Conservation (phyloP, 352 stramenopile species). For the Phytopythium aichiense region DNA sequence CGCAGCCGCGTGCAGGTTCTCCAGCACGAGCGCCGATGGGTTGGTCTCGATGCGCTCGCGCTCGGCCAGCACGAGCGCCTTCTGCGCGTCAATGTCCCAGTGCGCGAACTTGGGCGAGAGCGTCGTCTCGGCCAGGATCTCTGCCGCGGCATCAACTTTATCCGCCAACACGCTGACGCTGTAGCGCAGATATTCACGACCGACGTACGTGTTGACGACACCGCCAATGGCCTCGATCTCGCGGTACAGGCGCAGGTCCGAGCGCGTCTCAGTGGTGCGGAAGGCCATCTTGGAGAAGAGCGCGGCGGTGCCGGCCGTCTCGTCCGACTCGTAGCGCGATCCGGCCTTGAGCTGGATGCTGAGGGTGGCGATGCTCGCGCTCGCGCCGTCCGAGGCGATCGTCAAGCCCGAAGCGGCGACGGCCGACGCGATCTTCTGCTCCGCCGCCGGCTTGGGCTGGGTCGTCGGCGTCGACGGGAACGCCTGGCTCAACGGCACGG, state of each 20-base stretch:
- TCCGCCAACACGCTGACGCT: constrained; percentile 72
- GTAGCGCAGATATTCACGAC: constrained; percentile 77
- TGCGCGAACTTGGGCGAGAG: constrained; percentile 69
- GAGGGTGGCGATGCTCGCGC: constrained; percentile 50
- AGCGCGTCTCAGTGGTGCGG: constrained; percentile 63
- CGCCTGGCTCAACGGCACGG: constrained; percentile 55
- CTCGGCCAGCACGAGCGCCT: constrained; percentile 59
- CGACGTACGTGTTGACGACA: constrained; percentile 47
- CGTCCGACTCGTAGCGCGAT: constrained; percentile 59
- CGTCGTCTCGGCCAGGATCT: constrained; percentile 79
- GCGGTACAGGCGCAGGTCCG: constrained; percentile 77
- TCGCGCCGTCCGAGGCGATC: constrained; percentile 55
- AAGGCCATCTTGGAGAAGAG: constrained; percentile 84
- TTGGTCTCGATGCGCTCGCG: constrained; percentile 35
- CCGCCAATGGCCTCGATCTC: constrained; percentile 81
- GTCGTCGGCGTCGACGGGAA: constrained; percentile 48
- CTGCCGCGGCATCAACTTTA: constrained; percentile 53
- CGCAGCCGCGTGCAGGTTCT: constrained; percentile 65
- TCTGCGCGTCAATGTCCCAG: constrained; percentile 76
- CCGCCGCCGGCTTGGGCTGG: constrained; percentile 19
- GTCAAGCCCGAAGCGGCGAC: constrained; percentile 43
- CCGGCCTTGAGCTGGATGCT: constrained; percentile 62
- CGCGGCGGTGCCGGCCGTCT: constrained; percentile 69
- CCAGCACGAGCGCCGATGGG: constrained; percentile 38
- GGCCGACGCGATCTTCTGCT: constrained; percentile 22